Conservation (phyloP, 768 basidiomycete genomes). For the Leccinum boreale region DNA sequence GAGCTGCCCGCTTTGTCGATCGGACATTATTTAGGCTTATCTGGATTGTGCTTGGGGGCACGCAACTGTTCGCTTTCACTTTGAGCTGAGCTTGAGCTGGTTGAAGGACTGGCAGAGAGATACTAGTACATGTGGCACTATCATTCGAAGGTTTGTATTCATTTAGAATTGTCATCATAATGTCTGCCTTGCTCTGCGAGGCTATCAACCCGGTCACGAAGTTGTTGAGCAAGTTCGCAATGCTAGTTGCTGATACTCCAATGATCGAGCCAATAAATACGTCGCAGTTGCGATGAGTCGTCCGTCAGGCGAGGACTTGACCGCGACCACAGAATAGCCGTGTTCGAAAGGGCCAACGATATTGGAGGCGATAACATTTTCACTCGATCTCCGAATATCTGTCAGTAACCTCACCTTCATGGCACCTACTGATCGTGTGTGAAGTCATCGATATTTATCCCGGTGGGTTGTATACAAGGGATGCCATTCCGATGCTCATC, state of each 20-base stretch:
- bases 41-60: background rate
- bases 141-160: constrained; percentile 3
- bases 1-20: constrained; percentile 87
- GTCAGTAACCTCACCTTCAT: too few relatives aligned
- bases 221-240: background rate
- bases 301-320: too few relatives aligned
- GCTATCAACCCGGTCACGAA: background rate
- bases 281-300: too few relatives aligned
- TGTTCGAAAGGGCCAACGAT: too few relatives aligned
- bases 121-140: background rate
- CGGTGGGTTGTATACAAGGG: too few relatives aligned
- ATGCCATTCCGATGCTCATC: too few relatives aligned
- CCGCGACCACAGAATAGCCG: too few relatives aligned
- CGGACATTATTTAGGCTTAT: constrained; percentile 61
- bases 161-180: background rate
- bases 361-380: too few relatives aligned
- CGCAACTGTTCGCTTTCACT: background rate
- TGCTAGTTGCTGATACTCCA: constrained; percentile 42
- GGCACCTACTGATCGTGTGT: too few relatives aligned
- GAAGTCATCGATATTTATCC: too few relatives aligned
- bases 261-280: too few relatives aligned
- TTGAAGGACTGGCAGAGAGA: background rate
- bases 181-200: background rate
- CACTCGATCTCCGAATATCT: too few relatives aligned
- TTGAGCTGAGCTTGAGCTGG: background rate